Percentiles rank a stretch among this genome's conserved stretches.
These are phyloP conservation scores for Wickerhamomyces kurtzmanii DNA, from an alignment of 805 yeast genomes.

Conservation along the genomic window DNA sequence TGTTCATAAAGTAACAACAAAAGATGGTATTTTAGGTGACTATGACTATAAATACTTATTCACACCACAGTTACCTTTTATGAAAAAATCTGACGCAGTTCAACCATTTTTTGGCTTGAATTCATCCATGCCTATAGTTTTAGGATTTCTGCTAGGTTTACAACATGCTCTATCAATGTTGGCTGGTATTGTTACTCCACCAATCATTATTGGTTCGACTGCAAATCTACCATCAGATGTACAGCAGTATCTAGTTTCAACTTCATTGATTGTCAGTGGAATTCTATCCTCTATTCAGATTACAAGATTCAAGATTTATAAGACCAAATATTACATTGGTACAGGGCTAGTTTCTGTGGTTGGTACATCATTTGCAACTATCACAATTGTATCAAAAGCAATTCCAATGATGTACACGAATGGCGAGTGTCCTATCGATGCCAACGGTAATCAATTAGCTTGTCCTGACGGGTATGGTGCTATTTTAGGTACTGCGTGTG, in stretches of 20 bases:
- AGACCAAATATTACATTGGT: conserved; percentile 71
- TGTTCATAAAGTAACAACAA: conserved; percentile 47
- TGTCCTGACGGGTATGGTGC: conserved; percentile 91
- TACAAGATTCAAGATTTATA: conserved; percentile 67
- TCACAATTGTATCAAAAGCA: conserved; percentile 67
- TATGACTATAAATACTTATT: conserved; percentile 75
- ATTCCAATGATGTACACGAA: conserved; percentile 71
- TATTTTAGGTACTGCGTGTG: conserved; percentile 71
- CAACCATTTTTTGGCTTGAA: conserved; percentile 82
- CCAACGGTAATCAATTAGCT: conserved; percentile 57
- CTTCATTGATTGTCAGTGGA: conserved; percentile 62
- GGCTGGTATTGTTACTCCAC: conserved; percentile 86
- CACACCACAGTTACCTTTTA: conserved; percentile 72
- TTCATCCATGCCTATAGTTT: conserved; percentile 69
- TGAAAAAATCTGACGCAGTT: conserved; percentile 28
- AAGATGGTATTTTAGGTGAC: conserved; percentile 79
- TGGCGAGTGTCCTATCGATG: conserved; percentile 56
- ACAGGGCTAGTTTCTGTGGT: conserved; percentile 87
- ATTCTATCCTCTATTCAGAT: conserved; percentile 66
- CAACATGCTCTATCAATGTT: conserved; percentile 88
- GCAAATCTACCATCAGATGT: conserved; percentile 45
- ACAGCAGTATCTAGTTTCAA: conserved; percentile 61
- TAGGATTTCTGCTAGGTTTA: conserved; percentile 72
- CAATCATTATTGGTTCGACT: conserved; percentile 54
- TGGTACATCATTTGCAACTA: conserved; percentile 86